phyloP scores from a whole-genome alignment of 306 rosid species.

The Ochetophila trinervis region DNA sequence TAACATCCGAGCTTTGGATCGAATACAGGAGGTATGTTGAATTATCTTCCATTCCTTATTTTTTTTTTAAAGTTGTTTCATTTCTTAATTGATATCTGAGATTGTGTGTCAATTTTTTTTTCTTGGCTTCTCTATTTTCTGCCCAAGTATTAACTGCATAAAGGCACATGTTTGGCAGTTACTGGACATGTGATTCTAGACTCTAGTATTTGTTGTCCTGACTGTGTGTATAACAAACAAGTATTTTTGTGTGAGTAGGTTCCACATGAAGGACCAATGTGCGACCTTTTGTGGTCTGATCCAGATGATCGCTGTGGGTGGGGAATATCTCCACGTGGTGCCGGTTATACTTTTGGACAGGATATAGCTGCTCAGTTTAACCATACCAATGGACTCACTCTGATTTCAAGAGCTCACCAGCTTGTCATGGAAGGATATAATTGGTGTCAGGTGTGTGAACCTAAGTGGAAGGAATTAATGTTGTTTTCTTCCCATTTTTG shows the following conservation, averaged over 20 bases:
- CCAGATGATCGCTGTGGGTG: constrained; percentile 99
- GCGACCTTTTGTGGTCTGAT: constrained; percentile 98
- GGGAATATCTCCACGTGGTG: constrained; percentile 99
- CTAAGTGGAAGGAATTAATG: background rate
- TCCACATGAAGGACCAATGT: constrained; percentile 99
- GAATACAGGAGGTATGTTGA: constrained; percentile 78
- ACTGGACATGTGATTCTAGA: background rate
- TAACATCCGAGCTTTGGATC: constrained; percentile 89
- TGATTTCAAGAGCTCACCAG: constrained; percentile 98
- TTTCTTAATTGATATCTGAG: background rate
- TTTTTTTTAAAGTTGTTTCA: no score
- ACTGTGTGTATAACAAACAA: constrained; percentile 4
- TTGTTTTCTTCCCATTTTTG: constrained; percentile 7
- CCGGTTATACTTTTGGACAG: constrained; percentile 97
- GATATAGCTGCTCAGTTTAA: constrained; percentile 96
- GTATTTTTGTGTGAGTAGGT: constrained; percentile 47
- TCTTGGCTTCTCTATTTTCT: background rate
- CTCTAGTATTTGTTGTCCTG: background rate
- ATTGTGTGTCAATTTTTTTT: background rate
- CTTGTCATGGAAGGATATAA: constrained; percentile 99
- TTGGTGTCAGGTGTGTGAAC: constrained; percentile 89
- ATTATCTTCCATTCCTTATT: background rate
- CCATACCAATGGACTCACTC: constrained; percentile 88
- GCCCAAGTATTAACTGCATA: background rate
- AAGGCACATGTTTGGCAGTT: background rate